Base-by-base conservation (phyloP, 2,329 filamentous ascomycete species). In the Colletotrichum simmondsii region DNA sequence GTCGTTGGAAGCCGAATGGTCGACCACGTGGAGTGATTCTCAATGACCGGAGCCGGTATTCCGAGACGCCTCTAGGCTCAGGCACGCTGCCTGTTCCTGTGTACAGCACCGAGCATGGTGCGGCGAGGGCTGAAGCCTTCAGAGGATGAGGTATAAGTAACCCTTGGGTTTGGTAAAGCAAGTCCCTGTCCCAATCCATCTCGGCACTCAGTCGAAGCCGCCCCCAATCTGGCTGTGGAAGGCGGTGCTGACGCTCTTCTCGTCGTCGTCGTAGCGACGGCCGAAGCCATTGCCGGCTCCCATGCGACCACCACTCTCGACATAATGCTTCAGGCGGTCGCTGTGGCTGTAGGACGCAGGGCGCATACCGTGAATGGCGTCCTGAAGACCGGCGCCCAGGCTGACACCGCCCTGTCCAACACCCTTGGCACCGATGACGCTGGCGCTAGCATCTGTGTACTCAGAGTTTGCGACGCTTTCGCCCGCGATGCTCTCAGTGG, bases 391-490 rank as follows among this genome's bases (percentile, higher is more conserved):
- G 72, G 94, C 91, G 12, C 90, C 90, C 14, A 98, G 90, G 79
- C 95, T 97, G 67, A 96, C 96, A 66, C 96, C 97, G 53, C 96
- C 96, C 80, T 97, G 94, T 11, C 92, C 92, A 63, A 93, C 89
- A 30, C 92, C 91, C 80, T 93, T 94, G 72, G 91, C 93, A 52
- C 91, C 94, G 71, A 95, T 90, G 57, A 95, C 90, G 79, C 93
- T 96, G 74, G 92, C 89, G 35, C 92, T 95, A 54, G 94, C 89
- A 81, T 98, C 95, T 0, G 96, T 95, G 77, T 92, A 92, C 82
- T 98, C 96, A 19, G 94, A 97, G 75, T 94, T 96, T 65, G 95
- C 95, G 56, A 98, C 93, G 67, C 95, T 98, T 80, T 98, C 96
- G 54, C 96, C 96, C 54, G 96, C 94, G 76, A 98, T 87, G 78